phyloP scores from a whole-genome alignment of 2,329 filamentous ascomycete species.

The Cryphonectria japonica region DNA sequence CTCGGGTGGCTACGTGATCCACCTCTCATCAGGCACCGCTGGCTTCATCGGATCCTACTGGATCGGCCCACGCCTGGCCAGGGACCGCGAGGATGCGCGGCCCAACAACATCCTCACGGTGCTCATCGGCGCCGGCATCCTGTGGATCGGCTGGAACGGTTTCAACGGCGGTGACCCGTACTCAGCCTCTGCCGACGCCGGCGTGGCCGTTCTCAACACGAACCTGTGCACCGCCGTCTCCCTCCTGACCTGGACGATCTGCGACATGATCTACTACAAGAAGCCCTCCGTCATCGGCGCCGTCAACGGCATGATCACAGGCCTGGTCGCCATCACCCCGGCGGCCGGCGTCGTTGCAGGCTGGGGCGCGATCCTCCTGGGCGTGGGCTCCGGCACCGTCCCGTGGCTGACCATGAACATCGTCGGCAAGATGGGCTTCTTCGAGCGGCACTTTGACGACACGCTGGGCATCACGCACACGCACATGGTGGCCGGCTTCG shows the following conservation, averaged over 20 bases:
- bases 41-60: conserved; percentile 52
- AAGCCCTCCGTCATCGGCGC: conserved; percentile 55
- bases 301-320: conserved; percentile 56
- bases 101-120: conserved; percentile 52
- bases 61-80: conserved; percentile 50
- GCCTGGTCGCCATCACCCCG: conserved; percentile 55
- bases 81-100: conserved; percentile 48
- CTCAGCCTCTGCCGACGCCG: conserved; percentile 51
- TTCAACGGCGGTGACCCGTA: conserved; percentile 60
- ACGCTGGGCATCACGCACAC: conserved; percentile 41
- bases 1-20: conserved; percentile 57
- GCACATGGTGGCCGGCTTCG: conserved; percentile 50
- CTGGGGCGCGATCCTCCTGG: conserved; percentile 55
- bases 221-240: conserved; percentile 53
- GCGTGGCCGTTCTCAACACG: conserved; percentile 55
- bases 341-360: conserved; percentile 54
- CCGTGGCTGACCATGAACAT: conserved; percentile 56
- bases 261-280: conserved; percentile 51
- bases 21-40: conserved; percentile 55
- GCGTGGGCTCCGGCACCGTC: conserved; percentile 47
- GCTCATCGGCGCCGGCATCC: conserved; percentile 51
- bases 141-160: conserved; percentile 58
- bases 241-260: conserved; percentile 49
- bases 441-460: conserved; percentile 35
- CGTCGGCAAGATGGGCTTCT: conserved; percentile 40